phyloP scores from a whole-genome alignment of 306 rosid species.

The Acacia crassicarpa region DNA sequence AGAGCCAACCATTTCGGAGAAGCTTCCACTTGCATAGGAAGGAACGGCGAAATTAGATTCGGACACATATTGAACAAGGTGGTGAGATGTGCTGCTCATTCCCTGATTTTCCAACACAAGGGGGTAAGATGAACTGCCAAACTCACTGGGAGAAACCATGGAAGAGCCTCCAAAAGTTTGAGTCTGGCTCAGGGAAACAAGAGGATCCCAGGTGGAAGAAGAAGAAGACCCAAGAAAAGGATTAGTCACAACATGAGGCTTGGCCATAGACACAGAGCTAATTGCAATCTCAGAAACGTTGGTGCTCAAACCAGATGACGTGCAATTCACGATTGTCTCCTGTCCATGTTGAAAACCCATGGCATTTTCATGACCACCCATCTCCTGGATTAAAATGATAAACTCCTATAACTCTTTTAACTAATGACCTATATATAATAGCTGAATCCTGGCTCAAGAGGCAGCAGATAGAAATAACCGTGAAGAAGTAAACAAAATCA shows the following conservation, averaged over 20 bases:
- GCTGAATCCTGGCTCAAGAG: constrained; percentile 27
- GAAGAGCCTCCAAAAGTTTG: constrained; percentile 58
- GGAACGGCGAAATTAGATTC: constrained; percentile 54
- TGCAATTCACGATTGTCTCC: constrained; percentile 42
- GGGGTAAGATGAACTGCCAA: constrained; percentile 51
- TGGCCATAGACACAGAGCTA: constrained; percentile 49
- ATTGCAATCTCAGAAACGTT: constrained; percentile 50
- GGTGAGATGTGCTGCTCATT: constrained; percentile 52
- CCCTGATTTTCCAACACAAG: constrained; percentile 54
- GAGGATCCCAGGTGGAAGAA: constrained; percentile 71
- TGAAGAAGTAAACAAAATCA: constrained; percentile 33
- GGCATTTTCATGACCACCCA: constrained; percentile 62
- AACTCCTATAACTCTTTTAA: constrained; percentile 27
- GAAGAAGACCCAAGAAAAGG: constrained; percentile 65
- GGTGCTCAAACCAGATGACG: constrained; percentile 54
- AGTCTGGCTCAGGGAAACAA: constrained; percentile 54
- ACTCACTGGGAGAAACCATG: constrained; percentile 52
- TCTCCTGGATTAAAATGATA: constrained; percentile 36
- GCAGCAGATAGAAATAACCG: constrained; percentile 18
- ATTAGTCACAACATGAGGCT: constrained; percentile 48
- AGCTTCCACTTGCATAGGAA: constrained; percentile 63
- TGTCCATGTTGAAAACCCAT: constrained; percentile 54
- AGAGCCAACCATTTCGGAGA: constrained; percentile 67
- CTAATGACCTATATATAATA: constrained; percentile 7
- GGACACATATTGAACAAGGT: constrained; percentile 57